Base-by-base conservation (phyloP, 1,139 yeast species). In the Yamadazyma conglobata region DNA sequence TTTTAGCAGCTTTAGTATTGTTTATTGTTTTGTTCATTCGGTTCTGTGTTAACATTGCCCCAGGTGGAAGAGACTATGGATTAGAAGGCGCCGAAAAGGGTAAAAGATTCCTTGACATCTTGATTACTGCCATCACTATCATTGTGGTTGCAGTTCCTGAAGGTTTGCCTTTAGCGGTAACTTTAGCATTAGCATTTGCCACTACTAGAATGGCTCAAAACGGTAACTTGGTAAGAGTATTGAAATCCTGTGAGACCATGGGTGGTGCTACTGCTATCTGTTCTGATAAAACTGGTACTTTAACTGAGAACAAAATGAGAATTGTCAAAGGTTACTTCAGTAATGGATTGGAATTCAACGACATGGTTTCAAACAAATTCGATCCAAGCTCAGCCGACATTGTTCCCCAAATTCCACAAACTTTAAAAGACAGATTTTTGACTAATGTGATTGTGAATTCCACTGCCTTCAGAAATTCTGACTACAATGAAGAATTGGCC, bases 71-170 rank as follows among this genome's bases (percentile, higher is more conserved):
- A 22, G 67, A 65, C 38, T 54, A 71, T 37, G 50, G 57, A 29
- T 37, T 70, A 9, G 57, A 75, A 0, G 61, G 87, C 3, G 74
- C 96, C 6, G 77, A 80, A 49, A 89, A 88, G 63, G 96, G 96
- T 44, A 79, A 85, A 39, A 73, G 72, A 44, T 88, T 89, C 49
- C 69, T 91, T 63, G 82, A 85, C 49, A 85, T 91, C 37, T 69
- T 93, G 43, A 93, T 91, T 49, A 86, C 94, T 20, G 82, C 97
- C 2, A 83, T 91, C 39, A 88, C 98, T 1, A 77, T 91, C 46
- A 79, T 91, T 24, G 98, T 91, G 12, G 98, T 91, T 31, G 99
- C 98, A 0, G 95, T 91, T 11, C 99, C 99, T 3, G 99, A 93
- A 63, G 98, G 98, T 35, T 72, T 91, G 39, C 98, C 98, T 1